These are phyloP conservation scores for Quercus berberidifolia DNA, from an alignment of 306 rosid species.

Conservation along the genomic window DNA sequence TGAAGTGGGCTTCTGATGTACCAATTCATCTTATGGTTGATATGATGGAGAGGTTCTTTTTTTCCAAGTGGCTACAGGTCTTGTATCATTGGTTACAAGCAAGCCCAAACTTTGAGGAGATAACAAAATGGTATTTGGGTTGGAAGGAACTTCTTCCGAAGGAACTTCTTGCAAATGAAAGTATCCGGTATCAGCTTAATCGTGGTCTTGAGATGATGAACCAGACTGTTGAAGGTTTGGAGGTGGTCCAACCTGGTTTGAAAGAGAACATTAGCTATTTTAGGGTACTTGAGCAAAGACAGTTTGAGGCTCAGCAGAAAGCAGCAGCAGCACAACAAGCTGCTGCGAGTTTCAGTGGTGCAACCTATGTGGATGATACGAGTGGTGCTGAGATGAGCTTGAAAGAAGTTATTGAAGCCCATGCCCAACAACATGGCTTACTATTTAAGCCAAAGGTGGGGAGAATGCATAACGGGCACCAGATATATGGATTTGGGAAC, in stretches of 20 bases:
- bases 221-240: conserved; percentile 84
- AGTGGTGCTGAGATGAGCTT: conserved; percentile 2
- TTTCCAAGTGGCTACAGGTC: conserved; percentile 86
- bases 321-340: conserved; percentile 71
- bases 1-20: conserved; percentile 75
- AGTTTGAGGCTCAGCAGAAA: conserved; percentile 92
- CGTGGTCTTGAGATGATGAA: conserved; percentile 91
- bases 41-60: conserved; percentile 75
- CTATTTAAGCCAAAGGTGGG: conserved; percentile 78
- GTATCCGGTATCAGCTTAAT: conserved; percentile 68
- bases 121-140: conserved; percentile 79
- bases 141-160: conserved; percentile 86
- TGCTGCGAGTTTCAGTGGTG: conserved; percentile 44
- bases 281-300: conserved; percentile 78
- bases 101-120: conserved; percentile 84
- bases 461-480: conserved; percentile 75
- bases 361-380: conserved; percentile 35
- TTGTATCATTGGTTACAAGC: conserved; percentile 84
- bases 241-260: conserved; percentile 86
- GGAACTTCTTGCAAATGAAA: conserved; percentile 86
- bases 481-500: conserved; percentile 81
- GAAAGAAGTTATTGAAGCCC: conserved; percentile 78
- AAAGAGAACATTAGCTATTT: conserved; percentile 86
- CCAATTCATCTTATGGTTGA: conserved; percentile 91
- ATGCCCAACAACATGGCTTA: conserved; percentile 73